phyloP scores from a whole-genome alignment of 2,329 filamentous ascomycete species.

The Daldinia sp. region DNA sequence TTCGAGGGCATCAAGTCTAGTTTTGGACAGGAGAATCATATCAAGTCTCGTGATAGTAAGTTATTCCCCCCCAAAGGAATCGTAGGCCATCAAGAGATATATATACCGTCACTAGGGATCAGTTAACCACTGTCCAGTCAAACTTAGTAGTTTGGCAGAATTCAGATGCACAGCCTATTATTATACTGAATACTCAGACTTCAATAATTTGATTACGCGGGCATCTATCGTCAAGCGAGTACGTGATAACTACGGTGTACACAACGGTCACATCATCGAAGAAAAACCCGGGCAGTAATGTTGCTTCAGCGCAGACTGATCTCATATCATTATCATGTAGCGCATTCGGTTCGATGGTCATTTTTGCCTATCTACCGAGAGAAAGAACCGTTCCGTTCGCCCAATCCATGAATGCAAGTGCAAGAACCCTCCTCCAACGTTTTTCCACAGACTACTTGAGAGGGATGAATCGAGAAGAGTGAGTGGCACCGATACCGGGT shows the following conservation, averaged over 20 bases:
- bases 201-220: neutral
- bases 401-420: slow-evolving; percentile 72
- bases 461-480: slow-evolving; percentile 99
- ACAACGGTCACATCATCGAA: neutral
- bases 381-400: slow-evolving; percentile 69
- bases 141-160: neutral
- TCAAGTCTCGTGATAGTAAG: neutral
- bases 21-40: no score
- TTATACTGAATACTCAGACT: no score
- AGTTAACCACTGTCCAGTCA: neutral
- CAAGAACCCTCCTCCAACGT: slow-evolving; percentile 65
- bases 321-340: slow-evolving; percentile 61
- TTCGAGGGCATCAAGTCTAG: no score
- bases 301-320: slow-evolving; percentile 50
- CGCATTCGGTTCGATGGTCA: slow-evolving; percentile 57
- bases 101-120: neutral
- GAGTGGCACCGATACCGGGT: slow-evolving; percentile 99
- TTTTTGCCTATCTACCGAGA: slow-evolving; percentile 56
- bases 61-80: neutral
- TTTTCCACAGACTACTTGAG: slow-evolving; percentile 82
- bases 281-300: neutral
- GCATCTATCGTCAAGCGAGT: neutral
- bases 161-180: neutral
- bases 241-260: neutral
- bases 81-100: neutral